Percentiles rank a stretch among this genome's conserved stretches.
Evolutionary conservation across 192 early-diverging fungal genomes (phyloP).

Genomic region (Rhizophagus clarus): DNA sequence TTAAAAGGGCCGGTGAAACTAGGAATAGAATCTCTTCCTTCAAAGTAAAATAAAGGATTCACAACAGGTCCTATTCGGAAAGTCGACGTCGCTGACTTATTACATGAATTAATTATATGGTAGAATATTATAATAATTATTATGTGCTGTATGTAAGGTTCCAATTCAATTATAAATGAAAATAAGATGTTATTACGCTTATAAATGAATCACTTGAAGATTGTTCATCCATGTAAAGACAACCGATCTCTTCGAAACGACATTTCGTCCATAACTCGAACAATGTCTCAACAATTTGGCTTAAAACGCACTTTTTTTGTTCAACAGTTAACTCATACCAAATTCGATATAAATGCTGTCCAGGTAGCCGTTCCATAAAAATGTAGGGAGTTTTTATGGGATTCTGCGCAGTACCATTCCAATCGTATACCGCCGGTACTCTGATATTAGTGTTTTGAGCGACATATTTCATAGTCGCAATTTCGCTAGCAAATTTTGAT

Average conservation of each 20-base stretch:
- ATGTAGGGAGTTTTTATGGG: neutral
- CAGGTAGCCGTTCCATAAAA: slow-evolving; percentile 5
- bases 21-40: too few relatives aligned
- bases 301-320: slow-evolving; percentile 11
- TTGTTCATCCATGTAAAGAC: slow-evolving; percentile 8
- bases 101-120: too few relatives aligned
- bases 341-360: neutral
- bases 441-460: slow-evolving; percentile 11
- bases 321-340: slow-evolving; percentile 6
- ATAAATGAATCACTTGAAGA: too few relatives aligned
- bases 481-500: neutral
- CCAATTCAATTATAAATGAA: too few relatives aligned
- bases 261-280: slow-evolving; percentile 5
- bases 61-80: too few relatives aligned
- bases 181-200: too few relatives aligned
- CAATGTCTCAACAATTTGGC: slow-evolving; percentile 8
- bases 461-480: slow-evolving; percentile 18
- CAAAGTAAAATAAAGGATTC: too few relatives aligned
- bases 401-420: neutral
- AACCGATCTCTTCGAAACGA: neutral
- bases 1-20: too few relatives aligned
- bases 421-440: slow-evolving; percentile 8
- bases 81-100: too few relatives aligned
- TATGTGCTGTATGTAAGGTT: too few relatives aligned
- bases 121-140: too few relatives aligned